These are phyloP conservation scores for Tagetes erecta DNA, from an alignment of 129 eudicot species.

Conservation along the genomic window DNA sequence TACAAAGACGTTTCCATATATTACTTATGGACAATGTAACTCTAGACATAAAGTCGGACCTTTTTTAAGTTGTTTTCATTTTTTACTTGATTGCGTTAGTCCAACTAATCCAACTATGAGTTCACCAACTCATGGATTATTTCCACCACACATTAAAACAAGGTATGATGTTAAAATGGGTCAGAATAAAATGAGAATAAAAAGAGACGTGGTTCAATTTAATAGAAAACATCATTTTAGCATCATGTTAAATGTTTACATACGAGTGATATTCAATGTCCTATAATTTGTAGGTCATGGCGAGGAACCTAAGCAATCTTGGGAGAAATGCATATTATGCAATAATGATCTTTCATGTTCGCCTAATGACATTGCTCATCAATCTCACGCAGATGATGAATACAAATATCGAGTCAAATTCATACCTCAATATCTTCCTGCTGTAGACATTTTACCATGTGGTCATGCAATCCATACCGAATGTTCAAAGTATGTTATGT, in stretches of 20 bases:
- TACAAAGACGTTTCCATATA: background rate
- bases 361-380: background rate
- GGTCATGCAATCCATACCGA: slow-evolving; percentile 9
- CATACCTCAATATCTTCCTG: background rate
- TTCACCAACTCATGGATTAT: no score
- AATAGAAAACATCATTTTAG: background rate
- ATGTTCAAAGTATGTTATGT: slow-evolving; percentile 10
- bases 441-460: slow-evolving; percentile 10
- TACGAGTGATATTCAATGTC: background rate
- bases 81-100: no score
- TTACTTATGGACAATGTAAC: background rate
- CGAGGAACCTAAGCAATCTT: background rate
- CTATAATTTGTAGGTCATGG: background rate
- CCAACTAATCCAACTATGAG: no score
- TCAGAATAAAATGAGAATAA: background rate
- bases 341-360: slow-evolving; percentile 1
- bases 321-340: slow-evolving; percentile 7
- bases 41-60: no score
- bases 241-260: background rate
- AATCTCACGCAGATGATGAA: background rate
- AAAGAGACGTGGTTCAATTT: background rate
- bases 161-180: background rate
- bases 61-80: no score
- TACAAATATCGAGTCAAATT: background rate
- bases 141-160: no score